Base-by-base conservation (phyloP, 108 stramenopile species). In the Cyclotella atomus region DNA sequence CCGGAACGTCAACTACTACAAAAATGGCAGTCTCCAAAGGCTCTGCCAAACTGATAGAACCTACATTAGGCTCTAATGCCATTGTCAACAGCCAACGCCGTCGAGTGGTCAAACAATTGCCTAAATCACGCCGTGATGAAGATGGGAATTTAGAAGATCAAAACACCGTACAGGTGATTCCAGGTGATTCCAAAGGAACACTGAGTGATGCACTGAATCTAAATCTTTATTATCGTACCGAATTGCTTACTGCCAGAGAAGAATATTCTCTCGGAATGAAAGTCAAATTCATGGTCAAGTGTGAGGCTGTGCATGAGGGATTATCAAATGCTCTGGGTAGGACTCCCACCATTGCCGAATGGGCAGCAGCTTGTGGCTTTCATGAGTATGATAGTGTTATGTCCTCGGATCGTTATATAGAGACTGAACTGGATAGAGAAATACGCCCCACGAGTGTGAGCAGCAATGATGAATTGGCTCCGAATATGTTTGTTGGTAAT, bases 401-500 rank as follows among this genome's bases (percentile, higher is more conserved):
- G 65, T 59, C 55, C 47, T 73, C 74, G 0, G 65, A 71, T 47
- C 59, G 62, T 46, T 85, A 83, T 59, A 34, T 52, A 15, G 75
- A 79, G 24, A 79, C 44, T 34, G 81, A 88, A 44, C 68, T 74
- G 10, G 83, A 88, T 54, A 73, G 76, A 50, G 79, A 83, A 62
- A 75, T 89, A 12, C 85, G 89, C 41, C 92, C 89, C 10, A 47
- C 72, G 10, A 86, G 87, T 10, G 44, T 25, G 10, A 24, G 20
- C 5, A 47, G 69, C n/a, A 89, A 88, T 21, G 52, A 71, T 2
- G 79, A 83, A 56, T 45, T 82, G 29, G 88, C 89, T 74, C 92
- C 92, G 1, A 85, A 88, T 29, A 77, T 87, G 86, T 94, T 94
- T 85, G 86, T 91, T 16, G 92, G 92, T 12, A 94, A 91, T 69